A percentile compares a stretch with the other conserved stretches of the same genome.
Evolutionary conservation across 83 land plant genomes (phyloP).

Genomic region (Isoetes engelmannii): DNA sequence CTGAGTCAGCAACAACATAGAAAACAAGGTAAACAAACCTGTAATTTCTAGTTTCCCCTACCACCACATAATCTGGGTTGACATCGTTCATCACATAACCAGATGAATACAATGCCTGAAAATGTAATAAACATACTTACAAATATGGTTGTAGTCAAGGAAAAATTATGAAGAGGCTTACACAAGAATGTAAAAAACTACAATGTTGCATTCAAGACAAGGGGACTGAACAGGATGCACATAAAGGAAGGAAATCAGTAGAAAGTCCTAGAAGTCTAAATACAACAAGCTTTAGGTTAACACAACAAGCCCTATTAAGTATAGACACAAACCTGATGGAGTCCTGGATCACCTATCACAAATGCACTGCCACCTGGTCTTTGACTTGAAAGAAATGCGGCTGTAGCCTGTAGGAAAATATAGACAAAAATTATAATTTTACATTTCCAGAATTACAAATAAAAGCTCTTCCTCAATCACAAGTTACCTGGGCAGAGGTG

Average conservation of each 20-base stretch:
- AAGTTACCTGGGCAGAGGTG: slow-evolving; percentile 12
- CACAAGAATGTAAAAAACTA: no score
- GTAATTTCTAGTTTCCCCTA: slow-evolving; percentile 11
- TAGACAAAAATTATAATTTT: neutral
- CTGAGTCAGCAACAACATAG: no score
- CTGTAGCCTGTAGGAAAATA: slow-evolving; percentile 4
- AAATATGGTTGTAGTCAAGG: no score
- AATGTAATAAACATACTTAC: neutral
- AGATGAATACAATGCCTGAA: slow-evolving; percentile 5
- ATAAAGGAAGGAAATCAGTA: no score
- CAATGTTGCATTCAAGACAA: no score
- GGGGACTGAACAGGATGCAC: no score
- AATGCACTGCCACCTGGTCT: slow-evolving; percentile 9
- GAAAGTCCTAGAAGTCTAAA: no score
- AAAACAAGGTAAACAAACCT: neutral
- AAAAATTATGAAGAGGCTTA: no score
- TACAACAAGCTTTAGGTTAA: no score
- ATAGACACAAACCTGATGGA: slow-evolving; percentile 2
- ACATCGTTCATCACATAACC: slow-evolving; percentile 15
- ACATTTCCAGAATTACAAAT: neutral
- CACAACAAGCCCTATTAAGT: no score
- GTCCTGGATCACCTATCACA: slow-evolving; percentile 14
- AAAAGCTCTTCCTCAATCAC: neutral
- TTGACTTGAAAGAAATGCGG: slow-evolving; percentile 15
- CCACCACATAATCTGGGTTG: slow-evolving; percentile 15